Conservation (phyloP, 352 stramenopile species). For the Lagenidium giganteum region DNA sequence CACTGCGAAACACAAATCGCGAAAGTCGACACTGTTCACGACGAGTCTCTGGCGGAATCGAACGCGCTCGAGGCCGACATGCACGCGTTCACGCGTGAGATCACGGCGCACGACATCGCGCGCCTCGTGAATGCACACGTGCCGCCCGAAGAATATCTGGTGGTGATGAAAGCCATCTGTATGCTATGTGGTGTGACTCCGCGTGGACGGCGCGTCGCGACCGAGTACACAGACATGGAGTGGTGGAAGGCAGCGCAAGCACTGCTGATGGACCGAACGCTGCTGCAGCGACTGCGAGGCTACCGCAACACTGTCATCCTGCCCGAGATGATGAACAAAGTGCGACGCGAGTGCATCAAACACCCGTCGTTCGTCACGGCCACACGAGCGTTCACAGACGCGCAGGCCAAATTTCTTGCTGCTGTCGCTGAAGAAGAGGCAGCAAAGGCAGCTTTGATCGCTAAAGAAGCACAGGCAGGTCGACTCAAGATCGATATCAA, state of each 20-base stretch:
- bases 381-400: constrained; percentile 23
- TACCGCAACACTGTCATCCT: constrained; percentile 47
- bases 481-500: no score
- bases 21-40: constrained; percentile 37
- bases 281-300: constrained; percentile 48
- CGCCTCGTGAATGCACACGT: constrained; percentile 51
- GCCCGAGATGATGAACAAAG: constrained; percentile 72
- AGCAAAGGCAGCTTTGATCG: no score
- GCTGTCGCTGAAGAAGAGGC: constrained; percentile 5
- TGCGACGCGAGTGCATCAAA: constrained; percentile 63
- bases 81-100: constrained; percentile 49
- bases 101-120: constrained; percentile 74
- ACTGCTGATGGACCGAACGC: constrained; percentile 69
- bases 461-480: no score
- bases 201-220: constrained; percentile 40
- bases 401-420: no score
- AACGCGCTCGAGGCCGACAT: constrained; percentile 56
- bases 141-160: constrained; percentile 37
- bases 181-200: constrained; percentile 56
- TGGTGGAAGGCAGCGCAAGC: constrained; percentile 81
- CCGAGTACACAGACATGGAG: constrained; percentile 68
- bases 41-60: constrained; percentile 42
- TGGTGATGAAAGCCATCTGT: constrained; percentile 76
- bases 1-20: constrained; percentile 50
- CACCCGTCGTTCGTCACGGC: constrained; percentile 33